phyloP scores from a whole-genome alignment of 352 stramenopile genomes.

The Albugo laibachii region DNA sequence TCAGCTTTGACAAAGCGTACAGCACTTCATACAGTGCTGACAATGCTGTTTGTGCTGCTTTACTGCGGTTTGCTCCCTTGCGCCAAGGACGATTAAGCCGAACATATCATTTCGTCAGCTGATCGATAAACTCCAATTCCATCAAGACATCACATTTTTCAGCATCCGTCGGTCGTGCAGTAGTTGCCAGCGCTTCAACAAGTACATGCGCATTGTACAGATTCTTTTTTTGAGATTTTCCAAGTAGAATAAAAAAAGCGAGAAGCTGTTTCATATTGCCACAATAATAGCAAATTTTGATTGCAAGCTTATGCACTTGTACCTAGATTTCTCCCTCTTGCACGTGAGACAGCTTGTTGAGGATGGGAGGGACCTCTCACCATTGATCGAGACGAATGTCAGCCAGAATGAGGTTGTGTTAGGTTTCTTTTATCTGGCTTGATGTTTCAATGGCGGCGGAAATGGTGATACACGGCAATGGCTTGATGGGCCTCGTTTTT shows the following conservation, averaged over 20 bases:
- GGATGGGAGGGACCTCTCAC: constrained; percentile 33
- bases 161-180: constrained; percentile 34
- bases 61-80: constrained; percentile 87
- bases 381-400: constrained; percentile 49
- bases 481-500: constrained; percentile 24
- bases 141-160: constrained; percentile 31
- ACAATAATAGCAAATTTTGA: constrained; percentile 58
- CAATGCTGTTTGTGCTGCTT: constrained; percentile 59
- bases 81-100: constrained; percentile 95
- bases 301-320: constrained; percentile 32
- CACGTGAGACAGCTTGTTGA: background rate
- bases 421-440: constrained; percentile 51
- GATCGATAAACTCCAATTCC: constrained; percentile 95
- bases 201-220: too few relatives aligned
- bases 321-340: background rate
- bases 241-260: constrained; percentile 33
- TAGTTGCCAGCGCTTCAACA: constrained; percentile 42
- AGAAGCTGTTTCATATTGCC: constrained; percentile 32
- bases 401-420: constrained; percentile 40
- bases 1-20: constrained; percentile 87
- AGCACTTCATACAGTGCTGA: constrained; percentile 98
- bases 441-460: constrained; percentile 23
- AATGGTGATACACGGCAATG: constrained; percentile 47
- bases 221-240: too few relatives aligned
- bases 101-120: constrained; percentile 99